phyloP scores from a whole-genome alignment of 2,329 filamentous ascomycete species.

The Microdochium trichocladiopsis region DNA sequence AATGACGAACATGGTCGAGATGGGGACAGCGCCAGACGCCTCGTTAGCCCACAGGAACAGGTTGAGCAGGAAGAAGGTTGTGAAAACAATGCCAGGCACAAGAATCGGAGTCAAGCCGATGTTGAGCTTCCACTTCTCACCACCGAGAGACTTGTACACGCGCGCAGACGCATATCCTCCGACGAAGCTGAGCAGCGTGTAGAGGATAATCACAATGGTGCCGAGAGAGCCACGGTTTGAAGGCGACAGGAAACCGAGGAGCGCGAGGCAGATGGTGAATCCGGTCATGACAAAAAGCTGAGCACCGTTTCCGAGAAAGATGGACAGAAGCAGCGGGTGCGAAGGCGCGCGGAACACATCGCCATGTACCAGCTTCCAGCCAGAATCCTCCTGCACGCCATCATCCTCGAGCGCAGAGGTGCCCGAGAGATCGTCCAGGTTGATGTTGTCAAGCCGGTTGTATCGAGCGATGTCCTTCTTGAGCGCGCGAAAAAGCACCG shows the following conservation, averaged over 20 bases:
- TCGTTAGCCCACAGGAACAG: conserved; percentile 92
- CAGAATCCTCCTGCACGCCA: conserved; percentile 93
- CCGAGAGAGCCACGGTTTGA: conserved; percentile 92
- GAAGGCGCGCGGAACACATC: conserved; percentile 91
- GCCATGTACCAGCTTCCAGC: conserved; percentile 97
- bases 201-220: conserved; percentile 87
- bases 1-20: conserved; percentile 93
- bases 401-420: conserved; percentile 70
- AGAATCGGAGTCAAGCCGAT: conserved; percentile 82
- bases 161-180: conserved; percentile 86
- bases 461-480: conserved; percentile 95
- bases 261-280: conserved; percentile 85
- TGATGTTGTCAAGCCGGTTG: conserved; percentile 88
- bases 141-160: conserved; percentile 90
- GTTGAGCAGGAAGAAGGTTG: conserved; percentile 86
- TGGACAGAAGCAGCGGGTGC: conserved; percentile 74
- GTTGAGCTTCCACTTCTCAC: conserved; percentile 91
- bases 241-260: conserved; percentile 90
- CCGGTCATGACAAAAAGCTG: conserved; percentile 98
- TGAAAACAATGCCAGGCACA: conserved; percentile 81
- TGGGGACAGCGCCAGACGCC: conserved; percentile 89
- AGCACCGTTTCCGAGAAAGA: conserved; percentile 87
- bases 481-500: conserved; percentile 81
- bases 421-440: conserved; percentile 80
- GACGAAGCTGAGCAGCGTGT: conserved; percentile 86